Evolutionary conservation across 768 basidiomycete genomes (phyloP).

Genomic region (Podaxis rugospora): DNA sequence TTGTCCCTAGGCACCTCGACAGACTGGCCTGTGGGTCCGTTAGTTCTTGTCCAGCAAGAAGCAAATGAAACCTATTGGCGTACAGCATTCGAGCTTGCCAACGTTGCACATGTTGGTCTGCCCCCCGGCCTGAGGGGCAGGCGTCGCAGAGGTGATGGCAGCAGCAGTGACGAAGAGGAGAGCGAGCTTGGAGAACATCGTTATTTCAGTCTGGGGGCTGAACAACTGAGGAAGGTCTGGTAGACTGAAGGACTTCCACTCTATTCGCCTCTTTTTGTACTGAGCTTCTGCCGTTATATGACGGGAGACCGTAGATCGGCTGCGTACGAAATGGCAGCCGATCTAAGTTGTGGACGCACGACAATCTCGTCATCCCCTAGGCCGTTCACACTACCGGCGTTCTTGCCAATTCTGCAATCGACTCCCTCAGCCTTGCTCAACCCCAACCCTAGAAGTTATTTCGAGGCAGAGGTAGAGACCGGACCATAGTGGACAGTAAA

Average conservation of each 20-base stretch:
- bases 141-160: neutral
- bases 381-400: no score
- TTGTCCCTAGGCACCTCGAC: neutral
- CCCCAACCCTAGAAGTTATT: no score
- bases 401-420: no score
- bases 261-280: no score
- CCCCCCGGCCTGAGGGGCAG: neutral
- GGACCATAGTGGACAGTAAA: no score
- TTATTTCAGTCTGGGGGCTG: neutral
- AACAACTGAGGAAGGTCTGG: neutral
- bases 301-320: no score
- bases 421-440: no score
- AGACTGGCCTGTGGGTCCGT: neutral
- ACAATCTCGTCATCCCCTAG: no score
- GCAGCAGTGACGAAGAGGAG: neutral
- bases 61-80: neutral
- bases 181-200: neutral
- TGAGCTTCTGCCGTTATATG: neutral
- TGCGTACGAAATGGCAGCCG: no score
- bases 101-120: neutral
- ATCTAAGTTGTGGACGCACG: no score
- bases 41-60: neutral
- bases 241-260: no score
- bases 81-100: neutral
- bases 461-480: no score